Evolutionary conservation across 2,329 filamentous ascomycete species (phyloP), one percentile per base, ranked within the genome.

Genomic region (Keithomyces neogunnii): DNA sequence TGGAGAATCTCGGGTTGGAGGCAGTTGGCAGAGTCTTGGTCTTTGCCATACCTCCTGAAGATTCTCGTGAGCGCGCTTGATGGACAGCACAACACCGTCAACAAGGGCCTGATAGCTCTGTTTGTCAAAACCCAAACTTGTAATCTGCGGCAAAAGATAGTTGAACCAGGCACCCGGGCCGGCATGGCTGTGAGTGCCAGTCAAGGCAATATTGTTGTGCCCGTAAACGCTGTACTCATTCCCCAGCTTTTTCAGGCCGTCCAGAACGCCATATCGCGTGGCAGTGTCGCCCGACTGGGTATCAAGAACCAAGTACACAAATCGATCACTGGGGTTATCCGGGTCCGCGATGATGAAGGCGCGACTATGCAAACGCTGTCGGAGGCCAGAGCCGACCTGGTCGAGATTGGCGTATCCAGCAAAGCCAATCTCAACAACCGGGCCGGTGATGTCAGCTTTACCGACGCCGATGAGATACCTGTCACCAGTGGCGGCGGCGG

Each of bases 151-250:
- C 5, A 96, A 75, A 8, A 97, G 77, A 64, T 96, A 97, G 69
- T 97, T 97, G 65, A 95, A 76, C 89, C 90, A 97, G 5, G 87
- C 92, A 2, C 88, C 92, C 0, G 92, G 91, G 0, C 91, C 92
- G 29, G 90, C 85, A 69, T 97, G 92, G 30, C 88, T 93, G 67
- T 97, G 92, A 0, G 92, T 97, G 50, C 91, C 92, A 0, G 89
- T 95, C 28, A 97, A 80, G 35, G 92, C 92, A 36, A 96, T 71
- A 62, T 96, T 97, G 59, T 87, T 78, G 60, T 87, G 80, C 45
- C 77, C 81, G 67, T 96, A 97, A 31, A 85, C 70, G 1, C 79
- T 73, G 65, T 91, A 96, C 3, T 86, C 84, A 13, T 74, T 67
- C 0, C 91, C 92, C 6, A 95, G 71, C 0, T 71, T 74, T 39